Percentiles rank a stretch among this genome's conserved stretches.
phyloP scores from a whole-genome alignment of 495 filamentous ascomycete species.

The Trichoderma reesei region DNA sequence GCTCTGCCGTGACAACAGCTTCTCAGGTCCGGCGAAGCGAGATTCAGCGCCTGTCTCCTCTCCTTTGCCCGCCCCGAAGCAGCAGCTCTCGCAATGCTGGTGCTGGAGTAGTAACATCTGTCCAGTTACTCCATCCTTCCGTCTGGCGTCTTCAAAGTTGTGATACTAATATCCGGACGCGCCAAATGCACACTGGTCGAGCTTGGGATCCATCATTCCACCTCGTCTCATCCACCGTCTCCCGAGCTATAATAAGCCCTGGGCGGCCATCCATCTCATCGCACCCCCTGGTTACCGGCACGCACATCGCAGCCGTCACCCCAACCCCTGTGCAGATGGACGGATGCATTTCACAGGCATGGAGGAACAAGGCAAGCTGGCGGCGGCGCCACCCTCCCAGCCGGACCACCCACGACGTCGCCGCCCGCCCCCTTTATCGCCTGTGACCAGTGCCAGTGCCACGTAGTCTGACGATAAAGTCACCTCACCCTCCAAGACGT shows the following conservation, averaged over 20 bases:
- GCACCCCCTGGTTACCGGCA: slow-evolving; percentile 3
- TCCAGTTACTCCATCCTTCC: too few species aligned
- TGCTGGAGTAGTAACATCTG: too few species aligned
- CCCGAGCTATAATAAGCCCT: slow-evolving; percentile 6
- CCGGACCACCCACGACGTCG: neutral
- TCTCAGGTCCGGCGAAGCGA: neutral
- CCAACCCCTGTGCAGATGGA: neutral
- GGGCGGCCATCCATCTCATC: neutral
- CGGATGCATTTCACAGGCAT: slow-evolving; percentile 2
- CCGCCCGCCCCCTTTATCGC: slow-evolving; percentile 7
- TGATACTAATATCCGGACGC: too few species aligned
- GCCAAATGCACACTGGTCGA: neutral
- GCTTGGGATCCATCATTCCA: neutral
- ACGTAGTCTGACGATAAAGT: slow-evolving; percentile 4
- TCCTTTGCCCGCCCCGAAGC: neutral
- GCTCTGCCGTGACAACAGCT: neutral
- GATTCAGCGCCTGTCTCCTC: neutral
- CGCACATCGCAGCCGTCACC: slow-evolving; percentile 5
- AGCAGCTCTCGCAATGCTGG: too few species aligned
- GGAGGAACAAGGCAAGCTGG: neutral
- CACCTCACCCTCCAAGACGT: neutral
- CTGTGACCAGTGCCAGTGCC: slow-evolving; percentile 7
- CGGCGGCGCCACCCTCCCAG: slow-evolving; percentile 2
- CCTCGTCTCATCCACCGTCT: neutral
- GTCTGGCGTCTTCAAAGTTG: too few species aligned